Percentiles rank a stretch among this genome's conserved stretches.
Conservation (phyloP, 768 basidiomycete species). For the Tephrocybe sp. region DNA sequence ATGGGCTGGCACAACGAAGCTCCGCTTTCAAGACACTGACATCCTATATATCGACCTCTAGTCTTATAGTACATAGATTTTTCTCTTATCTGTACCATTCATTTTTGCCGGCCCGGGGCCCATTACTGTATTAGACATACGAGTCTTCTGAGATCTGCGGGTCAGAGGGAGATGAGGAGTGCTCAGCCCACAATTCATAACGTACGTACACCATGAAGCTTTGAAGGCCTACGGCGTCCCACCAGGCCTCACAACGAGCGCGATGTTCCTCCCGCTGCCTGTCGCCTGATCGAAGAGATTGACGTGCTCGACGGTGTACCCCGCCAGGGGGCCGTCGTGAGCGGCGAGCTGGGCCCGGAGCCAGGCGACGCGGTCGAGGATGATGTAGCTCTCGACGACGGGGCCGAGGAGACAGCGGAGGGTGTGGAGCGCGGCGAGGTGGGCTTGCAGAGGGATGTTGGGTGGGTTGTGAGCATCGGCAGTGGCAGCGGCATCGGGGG, state of each 20-base stretch:
- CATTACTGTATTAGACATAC: no score
- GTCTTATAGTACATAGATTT: no score
- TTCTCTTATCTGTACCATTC: no score
- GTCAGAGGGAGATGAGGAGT: no score
- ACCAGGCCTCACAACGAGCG: conserved; percentile 55
- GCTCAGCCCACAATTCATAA: no score
- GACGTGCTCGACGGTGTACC: conserved; percentile 40
- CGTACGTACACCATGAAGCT: no score
- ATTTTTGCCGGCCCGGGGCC: no score
- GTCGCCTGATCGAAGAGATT: conserved; percentile 74
- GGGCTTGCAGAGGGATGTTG: conserved; percentile 29
- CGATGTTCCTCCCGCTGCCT: conserved; percentile 74
- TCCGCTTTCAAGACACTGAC: no score
- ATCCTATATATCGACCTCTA: no score
- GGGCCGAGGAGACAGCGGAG: conserved; percentile 71
- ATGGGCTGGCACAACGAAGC: no score
- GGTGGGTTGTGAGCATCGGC: conserved; percentile 9
- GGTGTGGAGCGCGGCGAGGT: conserved; percentile 60
- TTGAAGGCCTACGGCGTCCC: no score
- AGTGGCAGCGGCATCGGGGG: not conserved
- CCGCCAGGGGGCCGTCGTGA: not conserved
- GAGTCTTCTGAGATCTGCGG: no score
- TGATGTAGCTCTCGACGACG: conserved; percentile 61
- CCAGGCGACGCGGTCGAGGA: not conserved
- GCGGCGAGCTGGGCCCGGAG: not conserved